Percentiles rank a stretch among this genome's conserved stretches.
Conservation (phyloP, 2,329 filamentous ascomycete genomes). For the Thermomyces lanuginosus region DNA sequence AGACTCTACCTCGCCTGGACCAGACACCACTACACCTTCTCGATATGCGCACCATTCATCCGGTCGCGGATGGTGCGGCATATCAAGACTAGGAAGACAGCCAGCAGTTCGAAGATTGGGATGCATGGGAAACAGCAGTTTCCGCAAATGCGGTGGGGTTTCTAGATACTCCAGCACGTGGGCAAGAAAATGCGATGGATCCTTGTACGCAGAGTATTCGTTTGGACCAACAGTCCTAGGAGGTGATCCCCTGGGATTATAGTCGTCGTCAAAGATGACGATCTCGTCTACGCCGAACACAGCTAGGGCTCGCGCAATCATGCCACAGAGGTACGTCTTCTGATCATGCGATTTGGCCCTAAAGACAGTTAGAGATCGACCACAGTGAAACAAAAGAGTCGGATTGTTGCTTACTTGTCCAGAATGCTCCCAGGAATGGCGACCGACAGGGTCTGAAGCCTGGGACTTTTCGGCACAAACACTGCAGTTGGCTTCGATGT, state of each 20-base stretch:
- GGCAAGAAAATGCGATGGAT: slow-evolving; percentile 64
- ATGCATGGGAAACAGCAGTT: slow-evolving; percentile 59
- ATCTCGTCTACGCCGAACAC: slow-evolving; percentile 77
- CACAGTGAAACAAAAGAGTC: no score
- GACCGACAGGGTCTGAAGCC: slow-evolving; percentile 59
- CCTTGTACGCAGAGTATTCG: slow-evolving; percentile 47
- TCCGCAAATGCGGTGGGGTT: slow-evolving; percentile 66
- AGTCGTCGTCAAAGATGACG: slow-evolving; percentile 59
- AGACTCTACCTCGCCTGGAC: slow-evolving; percentile 35
- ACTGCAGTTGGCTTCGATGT: slow-evolving; percentile 53
- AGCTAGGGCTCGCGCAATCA: slow-evolving; percentile 63
- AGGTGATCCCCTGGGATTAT: slow-evolving; percentile 25
- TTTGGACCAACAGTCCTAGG: slow-evolving; percentile 30
- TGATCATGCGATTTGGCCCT: slow-evolving; percentile 60
- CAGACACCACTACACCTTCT: slow-evolving; percentile 52
- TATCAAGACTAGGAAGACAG: slow-evolving; percentile 59
- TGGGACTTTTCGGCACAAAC: slow-evolving; percentile 48
- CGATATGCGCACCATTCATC: slow-evolving; percentile 67
- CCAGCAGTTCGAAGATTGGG: slow-evolving; percentile 61
- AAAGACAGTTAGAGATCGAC: slow-evolving; percentile 6
- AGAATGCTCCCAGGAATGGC: slow-evolving; percentile 66
- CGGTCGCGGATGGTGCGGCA: slow-evolving; percentile 64
- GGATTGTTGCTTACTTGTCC: slow-evolving; percentile 42
- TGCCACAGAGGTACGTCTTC: slow-evolving; percentile 54
- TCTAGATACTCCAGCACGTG: slow-evolving; percentile 71